phyloP scores from a whole-genome alignment of 306 rosid species.

The Parietaria judaica region DNA sequence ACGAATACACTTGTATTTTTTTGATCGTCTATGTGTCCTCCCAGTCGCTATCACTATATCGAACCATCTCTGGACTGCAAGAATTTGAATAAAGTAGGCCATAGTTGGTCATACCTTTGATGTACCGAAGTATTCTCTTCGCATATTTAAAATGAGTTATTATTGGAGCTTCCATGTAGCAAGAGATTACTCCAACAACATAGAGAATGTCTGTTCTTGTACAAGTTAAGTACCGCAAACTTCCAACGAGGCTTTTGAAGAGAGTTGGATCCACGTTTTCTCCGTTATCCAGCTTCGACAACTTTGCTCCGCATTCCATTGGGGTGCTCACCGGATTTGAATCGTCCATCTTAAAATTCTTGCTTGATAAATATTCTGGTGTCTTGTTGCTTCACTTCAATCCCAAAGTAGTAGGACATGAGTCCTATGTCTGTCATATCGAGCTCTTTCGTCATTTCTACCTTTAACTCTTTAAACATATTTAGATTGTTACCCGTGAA shows the following conservation, averaged over 20 bases:
- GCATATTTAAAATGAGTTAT: not conserved
- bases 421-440: not conserved
- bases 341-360: too few species aligned
- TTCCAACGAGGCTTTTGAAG: too few species aligned
- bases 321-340: too few species aligned
- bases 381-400: too few species aligned
- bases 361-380: too few species aligned
- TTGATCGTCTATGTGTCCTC: not conserved
- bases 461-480: not conserved
- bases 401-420: too few species aligned
- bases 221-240: too few species aligned
- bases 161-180: not conserved
- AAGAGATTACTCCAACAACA: not conserved
- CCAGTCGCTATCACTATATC: not conserved
- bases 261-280: too few species aligned
- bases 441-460: not conserved
- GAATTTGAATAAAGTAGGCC: not conserved
- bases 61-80: not conserved
- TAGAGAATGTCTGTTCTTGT: too few species aligned
- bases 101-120: constrained; percentile 2
- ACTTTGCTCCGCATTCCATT: too few species aligned
- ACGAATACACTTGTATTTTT: not conserved
- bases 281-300: too few species aligned
- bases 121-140: not conserved
- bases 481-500: not conserved